phyloP scores from a whole-genome alignment of 225 moss, liverwort and hornwort species.

The Sphagnum contortum region DNA sequence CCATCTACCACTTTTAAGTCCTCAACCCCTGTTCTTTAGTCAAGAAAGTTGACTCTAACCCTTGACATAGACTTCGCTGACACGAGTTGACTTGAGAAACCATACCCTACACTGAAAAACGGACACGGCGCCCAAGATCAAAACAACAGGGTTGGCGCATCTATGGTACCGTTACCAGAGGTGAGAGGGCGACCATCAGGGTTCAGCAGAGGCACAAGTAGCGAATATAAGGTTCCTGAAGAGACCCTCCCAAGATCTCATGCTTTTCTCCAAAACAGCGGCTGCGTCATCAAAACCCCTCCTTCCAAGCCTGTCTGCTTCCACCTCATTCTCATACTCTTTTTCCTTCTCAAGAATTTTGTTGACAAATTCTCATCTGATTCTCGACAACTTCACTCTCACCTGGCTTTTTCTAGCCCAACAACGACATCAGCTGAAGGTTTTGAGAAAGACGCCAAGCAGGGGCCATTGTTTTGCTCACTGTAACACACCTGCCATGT shows the following conservation, averaged over 20 bases:
- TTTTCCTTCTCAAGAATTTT: conserved; percentile 29
- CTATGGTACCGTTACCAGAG: conserved; percentile 92
- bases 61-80: no score
- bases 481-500: conserved; percentile 98
- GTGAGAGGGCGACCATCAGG: conserved; percentile 76
- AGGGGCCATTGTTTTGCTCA: conserved; percentile 71
- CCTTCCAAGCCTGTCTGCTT: conserved; percentile 89
- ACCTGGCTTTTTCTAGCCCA: conserved; percentile 52
- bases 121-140: conserved; percentile 52
- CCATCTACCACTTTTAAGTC: conserved; percentile 3
- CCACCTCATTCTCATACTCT: conserved; percentile 82
- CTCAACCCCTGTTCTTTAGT: conserved; percentile 3
- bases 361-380: conserved; percentile 38
- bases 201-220: conserved; percentile 78
- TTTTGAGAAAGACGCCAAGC: conserved; percentile 22
- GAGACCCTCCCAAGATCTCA: conserved; percentile 67
- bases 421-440: conserved; percentile 48
- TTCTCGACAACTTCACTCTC: conserved; percentile 57
- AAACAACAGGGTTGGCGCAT: conserved; percentile 78
- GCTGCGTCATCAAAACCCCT: conserved; percentile 81
- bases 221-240: conserved; percentile 82
- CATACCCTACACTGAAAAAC: conserved; percentile 25
- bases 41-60: no score
- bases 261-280: conserved; percentile 89
- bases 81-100: conserved; percentile 2